phyloP scores from a whole-genome alignment of 1,284 basidiomycete genomes.

The Xerocomus amazonicus region DNA sequence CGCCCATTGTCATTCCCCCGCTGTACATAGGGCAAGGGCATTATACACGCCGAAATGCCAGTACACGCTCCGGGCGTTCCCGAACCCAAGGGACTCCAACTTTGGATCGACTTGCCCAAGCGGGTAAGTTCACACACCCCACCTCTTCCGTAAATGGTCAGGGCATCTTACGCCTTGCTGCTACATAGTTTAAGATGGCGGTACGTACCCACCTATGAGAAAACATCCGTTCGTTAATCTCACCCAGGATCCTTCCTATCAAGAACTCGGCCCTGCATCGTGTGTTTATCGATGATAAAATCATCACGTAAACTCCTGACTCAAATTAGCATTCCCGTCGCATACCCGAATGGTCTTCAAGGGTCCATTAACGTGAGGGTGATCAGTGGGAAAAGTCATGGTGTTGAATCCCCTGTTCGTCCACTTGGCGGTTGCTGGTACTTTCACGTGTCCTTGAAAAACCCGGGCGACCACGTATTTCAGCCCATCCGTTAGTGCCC shows the following conservation, averaged over 20 bases:
- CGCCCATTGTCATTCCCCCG: background rate
- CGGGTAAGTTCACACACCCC: constrained; percentile 37
- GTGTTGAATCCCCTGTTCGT: constrained; percentile 82
- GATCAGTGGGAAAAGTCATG: constrained; percentile 86
- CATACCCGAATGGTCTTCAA: constrained; percentile 67
- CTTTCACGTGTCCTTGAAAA: constrained; percentile 76
- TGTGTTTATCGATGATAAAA: constrained; percentile 27
- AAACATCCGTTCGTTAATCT: background rate
- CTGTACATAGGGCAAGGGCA: constrained; percentile 41
- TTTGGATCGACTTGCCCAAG: constrained; percentile 93
- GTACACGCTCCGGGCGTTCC: constrained; percentile 65
- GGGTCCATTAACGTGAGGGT: constrained; percentile 77
- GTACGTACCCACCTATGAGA: constrained; percentile 36
- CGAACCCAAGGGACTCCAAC: constrained; percentile 78
- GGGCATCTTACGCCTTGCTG: constrained; percentile 19
- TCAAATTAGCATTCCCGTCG: constrained; percentile 59
- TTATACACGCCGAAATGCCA: constrained; percentile 91
- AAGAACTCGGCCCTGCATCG: constrained; percentile 67
- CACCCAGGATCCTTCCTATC: constrained; percentile 65
- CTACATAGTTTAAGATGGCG: constrained; percentile 73
- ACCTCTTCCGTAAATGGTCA: background rate
- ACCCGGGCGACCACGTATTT: constrained; percentile 67
- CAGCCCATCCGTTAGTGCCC: constrained; percentile 72
- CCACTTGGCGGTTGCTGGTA: constrained; percentile 93
- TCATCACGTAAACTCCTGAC: background rate